Conservation (phyloP, 176 grass and related monocot genomes). For the Lolium multiflorum region DNA sequence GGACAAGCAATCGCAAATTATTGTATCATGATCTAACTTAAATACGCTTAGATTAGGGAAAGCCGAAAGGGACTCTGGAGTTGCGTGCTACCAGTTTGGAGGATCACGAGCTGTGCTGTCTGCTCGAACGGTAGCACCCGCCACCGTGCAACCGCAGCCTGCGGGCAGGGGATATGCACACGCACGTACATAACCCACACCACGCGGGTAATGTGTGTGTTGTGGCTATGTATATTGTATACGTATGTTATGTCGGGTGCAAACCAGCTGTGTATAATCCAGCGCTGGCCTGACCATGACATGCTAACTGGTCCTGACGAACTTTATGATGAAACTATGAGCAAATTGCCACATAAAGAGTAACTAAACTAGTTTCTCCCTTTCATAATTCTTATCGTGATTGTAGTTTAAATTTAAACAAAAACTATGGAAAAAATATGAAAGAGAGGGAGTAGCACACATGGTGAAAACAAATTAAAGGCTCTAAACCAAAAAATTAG, state of each 20-base stretch:
- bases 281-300: not conserved
- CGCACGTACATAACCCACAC: not conserved
- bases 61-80: not conserved
- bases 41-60: not conserved
- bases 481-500: too few relatives aligned
- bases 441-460: too few relatives aligned
- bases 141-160: not conserved
- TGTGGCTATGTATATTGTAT: too few relatives aligned
- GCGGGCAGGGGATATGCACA: not conserved
- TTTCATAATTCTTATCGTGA: too few relatives aligned
- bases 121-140: not conserved
- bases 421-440: too few relatives aligned
- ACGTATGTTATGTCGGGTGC: not conserved
- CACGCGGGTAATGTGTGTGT: too few relatives aligned
- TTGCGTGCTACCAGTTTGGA: not conserved
- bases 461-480: too few relatives aligned
- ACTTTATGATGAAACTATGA: not conserved
- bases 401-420: too few relatives aligned
- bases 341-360: too few relatives aligned
- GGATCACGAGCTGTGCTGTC: not conserved
- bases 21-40: not conserved
- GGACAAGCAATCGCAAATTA: too few relatives aligned
- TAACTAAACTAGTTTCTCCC: too few relatives aligned
- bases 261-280: not conserved
- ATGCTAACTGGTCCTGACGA: not conserved